phyloP scores from a whole-genome alignment of 768 basidiomycete genomes.

The Amyloporia xantha region DNA sequence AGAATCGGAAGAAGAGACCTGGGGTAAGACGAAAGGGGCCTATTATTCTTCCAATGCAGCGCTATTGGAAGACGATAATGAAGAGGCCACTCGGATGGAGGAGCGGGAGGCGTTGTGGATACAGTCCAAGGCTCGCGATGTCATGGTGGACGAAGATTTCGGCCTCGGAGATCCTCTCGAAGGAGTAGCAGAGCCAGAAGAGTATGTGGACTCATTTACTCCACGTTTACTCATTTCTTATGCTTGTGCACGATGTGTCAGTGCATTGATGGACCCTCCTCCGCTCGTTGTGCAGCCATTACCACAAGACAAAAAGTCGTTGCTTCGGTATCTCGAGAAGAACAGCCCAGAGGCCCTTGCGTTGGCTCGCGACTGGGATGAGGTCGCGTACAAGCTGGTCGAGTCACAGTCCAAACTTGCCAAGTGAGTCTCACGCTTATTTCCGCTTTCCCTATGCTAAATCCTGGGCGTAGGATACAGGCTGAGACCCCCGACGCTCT shows the following conservation, averaged over 20 bases:
- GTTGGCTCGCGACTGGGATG: constrained; percentile 79
- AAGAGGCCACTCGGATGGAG: constrained; percentile 83
- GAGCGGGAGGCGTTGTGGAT: constrained; percentile 80
- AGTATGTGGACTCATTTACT: constrained; percentile 17
- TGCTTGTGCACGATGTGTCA: constrained; percentile 15
- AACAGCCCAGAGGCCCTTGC: constrained; percentile 75
- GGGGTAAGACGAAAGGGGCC: constrained; percentile 73
- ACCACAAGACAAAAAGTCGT: constrained; percentile 50
- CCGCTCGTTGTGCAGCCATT: constrained; percentile 30
- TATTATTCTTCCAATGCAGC: constrained; percentile 88
- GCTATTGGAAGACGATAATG: constrained; percentile 76
- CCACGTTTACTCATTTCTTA: neutral
- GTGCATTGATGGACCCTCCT: constrained; percentile 32
- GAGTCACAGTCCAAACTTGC: constrained; percentile 47
- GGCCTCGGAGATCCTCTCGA: constrained; percentile 20
- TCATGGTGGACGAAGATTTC: neutral
- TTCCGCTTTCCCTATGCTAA: neutral
- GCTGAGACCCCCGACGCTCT: constrained; percentile 42
- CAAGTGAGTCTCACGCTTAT: constrained; percentile 29
- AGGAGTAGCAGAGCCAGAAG: constrained; percentile 21
- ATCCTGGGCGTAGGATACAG: neutral
- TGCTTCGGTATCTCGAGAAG: constrained; percentile 66
- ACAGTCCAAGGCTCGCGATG: constrained; percentile 46
- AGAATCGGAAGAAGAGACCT: constrained; percentile 55
- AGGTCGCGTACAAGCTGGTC: constrained; percentile 49